Evolutionary conservation across 2,329 filamentous ascomycete genomes (phyloP).

Genomic region (Diaporthe sp.): DNA sequence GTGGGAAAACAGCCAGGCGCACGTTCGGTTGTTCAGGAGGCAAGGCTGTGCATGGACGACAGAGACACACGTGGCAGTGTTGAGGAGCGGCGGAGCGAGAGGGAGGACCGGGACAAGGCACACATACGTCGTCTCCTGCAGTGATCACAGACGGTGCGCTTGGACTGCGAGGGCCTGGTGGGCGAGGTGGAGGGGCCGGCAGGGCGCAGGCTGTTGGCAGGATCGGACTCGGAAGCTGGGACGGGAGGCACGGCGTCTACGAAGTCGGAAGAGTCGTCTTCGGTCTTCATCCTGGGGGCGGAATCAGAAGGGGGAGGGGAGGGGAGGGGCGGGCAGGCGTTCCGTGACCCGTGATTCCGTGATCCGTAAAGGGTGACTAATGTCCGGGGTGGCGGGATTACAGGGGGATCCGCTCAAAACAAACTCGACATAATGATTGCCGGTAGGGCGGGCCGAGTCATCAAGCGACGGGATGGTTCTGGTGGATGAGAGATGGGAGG

Average conservation of each 20-base stretch:
- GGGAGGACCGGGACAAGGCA: constrained; percentile 33
- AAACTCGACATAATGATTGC: constrained; percentile 33
- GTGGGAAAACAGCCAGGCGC: constrained; percentile 32
- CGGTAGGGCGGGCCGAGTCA: constrained; percentile 33
- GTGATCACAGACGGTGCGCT: constrained; percentile 57
- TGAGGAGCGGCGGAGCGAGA: not conserved
- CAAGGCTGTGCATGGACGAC: not conserved
- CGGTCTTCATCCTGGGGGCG: constrained; percentile 36
- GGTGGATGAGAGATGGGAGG: not conserved
- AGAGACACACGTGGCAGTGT: not conserved
- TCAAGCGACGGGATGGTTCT: constrained; percentile 10
- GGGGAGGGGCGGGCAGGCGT: constrained; percentile 6
- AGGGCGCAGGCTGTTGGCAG: not conserved
- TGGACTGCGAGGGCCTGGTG: constrained; percentile 35
- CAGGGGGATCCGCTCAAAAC: constrained; percentile 31
- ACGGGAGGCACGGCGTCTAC: constrained; percentile 32
- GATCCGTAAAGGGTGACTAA: constrained; percentile 27
- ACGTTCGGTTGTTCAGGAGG: not conserved
- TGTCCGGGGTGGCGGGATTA: constrained; percentile 28
- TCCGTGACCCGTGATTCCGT: constrained; percentile 31
- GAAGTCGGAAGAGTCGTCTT: constrained; percentile 35
- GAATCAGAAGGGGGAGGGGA: constrained; percentile 5
- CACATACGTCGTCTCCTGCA: constrained; percentile 54
- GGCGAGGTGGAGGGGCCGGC: constrained; percentile 30
- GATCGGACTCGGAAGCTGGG: constrained; percentile 19